Conservation (phyloP, 441 rosid genomes). For the Erodium moschatum region DNA sequence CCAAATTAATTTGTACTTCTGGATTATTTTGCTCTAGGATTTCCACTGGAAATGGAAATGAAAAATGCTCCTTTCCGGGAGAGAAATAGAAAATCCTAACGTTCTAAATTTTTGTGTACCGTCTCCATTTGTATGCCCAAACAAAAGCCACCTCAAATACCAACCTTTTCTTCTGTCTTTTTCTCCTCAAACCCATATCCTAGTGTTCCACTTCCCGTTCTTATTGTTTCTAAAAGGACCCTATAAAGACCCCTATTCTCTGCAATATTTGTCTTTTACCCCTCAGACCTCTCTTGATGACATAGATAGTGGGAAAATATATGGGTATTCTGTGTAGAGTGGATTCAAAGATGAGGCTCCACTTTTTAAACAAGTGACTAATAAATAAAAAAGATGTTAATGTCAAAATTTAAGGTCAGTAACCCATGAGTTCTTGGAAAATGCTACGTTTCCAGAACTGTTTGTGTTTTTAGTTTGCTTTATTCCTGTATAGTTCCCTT, state of each 20-base stretch:
- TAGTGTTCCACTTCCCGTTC: background rate
- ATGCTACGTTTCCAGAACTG: too few species aligned
- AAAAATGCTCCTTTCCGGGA: too few species aligned
- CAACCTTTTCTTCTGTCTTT: background rate
- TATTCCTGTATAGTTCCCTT: too few species aligned
- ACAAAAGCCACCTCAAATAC: background rate
- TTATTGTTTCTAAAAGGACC: background rate
- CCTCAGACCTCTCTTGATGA: background rate
- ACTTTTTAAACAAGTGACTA: background rate
- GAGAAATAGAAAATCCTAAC: background rate
- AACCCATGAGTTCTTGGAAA: background rate
- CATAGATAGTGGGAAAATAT: background rate
- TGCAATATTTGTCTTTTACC: background rate
- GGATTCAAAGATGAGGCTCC: background rate
- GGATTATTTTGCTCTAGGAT: too few species aligned
- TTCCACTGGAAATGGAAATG: too few species aligned
- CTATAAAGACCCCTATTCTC: background rate
- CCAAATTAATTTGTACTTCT: too few species aligned
- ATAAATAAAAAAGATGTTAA: background rate
- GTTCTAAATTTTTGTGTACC: background rate
- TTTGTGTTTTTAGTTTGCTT: too few species aligned
- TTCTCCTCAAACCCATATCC: constrained; percentile 3
- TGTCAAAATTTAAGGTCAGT: background rate
- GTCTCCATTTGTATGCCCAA: constrained; percentile 4
- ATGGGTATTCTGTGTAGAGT: background rate